Percentiles rank a stretch among this genome's conserved stretches.
These are phyloP conservation scores for Starmerella gropengiesseri DNA, from an alignment of 805 yeast genomes.

Conservation along the genomic window DNA sequence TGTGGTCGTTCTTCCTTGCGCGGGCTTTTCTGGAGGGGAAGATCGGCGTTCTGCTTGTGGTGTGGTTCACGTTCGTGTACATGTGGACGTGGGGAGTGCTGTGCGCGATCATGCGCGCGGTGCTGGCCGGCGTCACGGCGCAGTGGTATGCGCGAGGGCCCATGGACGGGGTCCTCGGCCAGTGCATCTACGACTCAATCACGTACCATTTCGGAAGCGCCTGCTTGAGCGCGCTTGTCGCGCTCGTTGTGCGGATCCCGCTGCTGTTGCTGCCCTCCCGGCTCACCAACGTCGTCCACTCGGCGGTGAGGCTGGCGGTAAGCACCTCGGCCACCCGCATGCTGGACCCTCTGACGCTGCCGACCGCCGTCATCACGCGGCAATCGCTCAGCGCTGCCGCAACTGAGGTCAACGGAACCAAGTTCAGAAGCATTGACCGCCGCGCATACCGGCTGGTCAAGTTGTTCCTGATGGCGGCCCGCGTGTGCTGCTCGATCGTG, in stretches of 20 bases:
- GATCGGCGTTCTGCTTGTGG: conserved; percentile 21
- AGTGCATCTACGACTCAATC: conserved; percentile 22
- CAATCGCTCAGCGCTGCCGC: conserved; percentile 30
- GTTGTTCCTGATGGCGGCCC: conserved; percentile 30
- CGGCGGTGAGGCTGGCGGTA: conserved; percentile 23
- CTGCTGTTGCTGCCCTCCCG: conserved; percentile 30
- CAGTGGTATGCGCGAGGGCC: conserved; percentile 33
- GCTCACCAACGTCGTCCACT: conserved; percentile 22
- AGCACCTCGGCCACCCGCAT: conserved; percentile 26
- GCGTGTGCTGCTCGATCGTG: conserved; percentile 30
- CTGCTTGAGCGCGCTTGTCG: conserved; percentile 28
- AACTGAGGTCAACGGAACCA: conserved; percentile 17
- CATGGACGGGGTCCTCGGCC: conserved; percentile 13
- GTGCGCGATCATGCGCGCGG: conserved; percentile 31
- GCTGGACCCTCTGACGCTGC: conserved; percentile 31
- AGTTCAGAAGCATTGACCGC: conserved; percentile 23
- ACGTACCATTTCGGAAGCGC: conserved; percentile 31
- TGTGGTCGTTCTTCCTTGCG: conserved; percentile 31
- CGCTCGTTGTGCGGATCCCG: conserved; percentile 30
- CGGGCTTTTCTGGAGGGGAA: conserved; percentile 28
- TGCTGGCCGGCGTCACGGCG: conserved; percentile 30
- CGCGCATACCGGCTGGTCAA: conserved; percentile 32
- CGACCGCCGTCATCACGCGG: conserved; percentile 30
- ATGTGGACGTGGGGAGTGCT: conserved; percentile 37
- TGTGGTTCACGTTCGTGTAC: conserved; percentile 30